phyloP scores from a whole-genome alignment of 768 basidiomycete genomes.

The Mycena maculata region DNA sequence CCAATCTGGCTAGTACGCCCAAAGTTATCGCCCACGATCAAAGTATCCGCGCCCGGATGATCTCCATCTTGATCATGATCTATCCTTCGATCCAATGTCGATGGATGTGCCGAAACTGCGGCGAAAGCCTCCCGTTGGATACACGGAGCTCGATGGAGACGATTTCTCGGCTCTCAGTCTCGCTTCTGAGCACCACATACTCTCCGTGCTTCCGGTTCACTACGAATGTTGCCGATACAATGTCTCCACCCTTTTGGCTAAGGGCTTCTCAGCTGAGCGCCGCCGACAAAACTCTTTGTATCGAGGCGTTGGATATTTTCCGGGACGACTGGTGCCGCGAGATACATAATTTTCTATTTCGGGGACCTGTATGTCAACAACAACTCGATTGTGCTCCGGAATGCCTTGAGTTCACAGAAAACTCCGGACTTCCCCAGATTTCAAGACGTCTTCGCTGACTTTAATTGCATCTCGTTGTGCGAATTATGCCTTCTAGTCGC shows the following conservation, averaged over 20 bases:
- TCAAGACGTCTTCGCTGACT: background rate
- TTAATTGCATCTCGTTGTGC: background rate
- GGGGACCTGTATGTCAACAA: no score
- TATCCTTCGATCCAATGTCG: background rate
- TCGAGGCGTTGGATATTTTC: background rate
- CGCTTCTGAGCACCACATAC: background rate
- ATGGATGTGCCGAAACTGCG: background rate
- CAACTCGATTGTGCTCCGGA: background rate
- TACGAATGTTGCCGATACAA: conserved; percentile 1
- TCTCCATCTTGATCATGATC: background rate
- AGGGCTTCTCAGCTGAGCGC: background rate
- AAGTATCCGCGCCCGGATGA: conserved; percentile 5
- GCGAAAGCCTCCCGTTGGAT: conserved; percentile 3
- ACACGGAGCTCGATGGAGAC: background rate
- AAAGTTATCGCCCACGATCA: no score
- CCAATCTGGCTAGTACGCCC: no score
- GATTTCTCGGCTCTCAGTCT: conserved; percentile 7
- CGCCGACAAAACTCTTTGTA: background rate
- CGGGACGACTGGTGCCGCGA: background rate
- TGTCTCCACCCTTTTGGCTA: background rate
- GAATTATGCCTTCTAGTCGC: background rate
- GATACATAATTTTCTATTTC: background rate
- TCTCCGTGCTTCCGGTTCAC: background rate
- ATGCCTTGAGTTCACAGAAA: background rate
- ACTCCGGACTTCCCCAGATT: background rate